Evolutionary conservation across 2,329 filamentous ascomycete genomes (phyloP).

Genomic region (Geoglossum cookeanum): DNA sequence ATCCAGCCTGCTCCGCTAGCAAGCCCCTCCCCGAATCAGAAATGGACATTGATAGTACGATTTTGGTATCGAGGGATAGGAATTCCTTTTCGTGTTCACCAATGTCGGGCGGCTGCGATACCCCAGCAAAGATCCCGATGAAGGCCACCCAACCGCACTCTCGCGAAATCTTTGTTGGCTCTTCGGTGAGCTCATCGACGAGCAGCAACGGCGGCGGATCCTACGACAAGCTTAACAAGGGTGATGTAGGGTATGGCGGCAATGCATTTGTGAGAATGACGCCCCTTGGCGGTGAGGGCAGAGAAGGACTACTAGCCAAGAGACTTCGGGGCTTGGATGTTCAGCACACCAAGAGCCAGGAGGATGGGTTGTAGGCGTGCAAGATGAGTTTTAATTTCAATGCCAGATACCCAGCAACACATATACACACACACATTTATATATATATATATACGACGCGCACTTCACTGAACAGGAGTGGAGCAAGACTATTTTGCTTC

Average conservation of each 20-base stretch:
- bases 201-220: constrained; percentile 17
- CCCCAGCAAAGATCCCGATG: not conserved
- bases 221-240: constrained; percentile 51
- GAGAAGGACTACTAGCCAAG: constrained; percentile 51
- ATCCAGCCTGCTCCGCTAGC: constrained; percentile 13
- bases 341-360: constrained; percentile 14
- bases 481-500: too few species aligned
- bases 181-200: not conserved
- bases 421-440: too few species aligned
- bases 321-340: constrained; percentile 44
- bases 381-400: not conserved
- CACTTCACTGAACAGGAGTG: too few species aligned
- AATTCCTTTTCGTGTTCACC: not conserved
- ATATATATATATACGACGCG: too few species aligned
- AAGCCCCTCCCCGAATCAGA: not conserved
- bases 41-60: constrained; percentile 16
- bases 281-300: constrained; percentile 22
- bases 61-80: not conserved
- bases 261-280: constrained; percentile 18
- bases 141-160: not conserved
- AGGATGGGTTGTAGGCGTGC: not conserved
- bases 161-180: not conserved
- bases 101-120: not conserved
- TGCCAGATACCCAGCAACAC: not conserved
- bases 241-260: constrained; percentile 29